Evolutionary conservation across 805 yeast genomes (phyloP), one percentile per base, ranked within the genome.

Genomic region (Candida ipomoeae): DNA sequence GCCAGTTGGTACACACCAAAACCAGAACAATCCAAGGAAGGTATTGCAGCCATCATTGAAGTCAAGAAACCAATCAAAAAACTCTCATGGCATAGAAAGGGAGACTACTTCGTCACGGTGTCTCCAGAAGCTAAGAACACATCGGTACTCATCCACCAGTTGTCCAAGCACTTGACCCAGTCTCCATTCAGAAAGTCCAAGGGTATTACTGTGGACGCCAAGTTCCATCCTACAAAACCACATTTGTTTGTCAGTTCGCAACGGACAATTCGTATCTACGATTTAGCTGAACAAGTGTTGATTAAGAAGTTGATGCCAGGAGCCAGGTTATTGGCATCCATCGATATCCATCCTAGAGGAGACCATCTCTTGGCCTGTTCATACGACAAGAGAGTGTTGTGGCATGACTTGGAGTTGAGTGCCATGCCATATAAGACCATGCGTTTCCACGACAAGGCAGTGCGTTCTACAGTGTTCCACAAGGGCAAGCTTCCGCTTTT

Each of bases 151-250:
- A 89, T 94, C 56, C 99, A 94, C 70, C 98, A 94, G 74, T 71
- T 94, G 45, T 89, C 97, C 3, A 89, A 89, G 69, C 98, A 94
- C 72, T 78, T 86, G 53, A 85, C 98, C 15, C 99, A 94, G 73
- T 87, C 96, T 10, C 99, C 99, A 53, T 94, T 94, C 81, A 80
- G 83, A 59, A 89, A 89, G 69, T 82, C 96, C 34, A 88, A 88
- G 73, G 99, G 99, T 58, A 85, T 92, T 55, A 85, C 91, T 42
- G 90, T 90, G 85, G 96, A 90, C 66, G 97, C 96, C 55, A 87
- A 86, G 68, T 94, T 94, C 83, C 99, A 94, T 70, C 99, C 99
- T 31, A 85, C 87, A 73, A 85, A 88, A 63, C 99, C 99, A 21
- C 95, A 89, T 65, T 77, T 94, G 54, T 87, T 88, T 62, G 98